Evolutionary conservation across 352 stramenopile species (phyloP), one percentile per base, ranked within the genome.

Genomic region (Phytophthora syringae): DNA sequence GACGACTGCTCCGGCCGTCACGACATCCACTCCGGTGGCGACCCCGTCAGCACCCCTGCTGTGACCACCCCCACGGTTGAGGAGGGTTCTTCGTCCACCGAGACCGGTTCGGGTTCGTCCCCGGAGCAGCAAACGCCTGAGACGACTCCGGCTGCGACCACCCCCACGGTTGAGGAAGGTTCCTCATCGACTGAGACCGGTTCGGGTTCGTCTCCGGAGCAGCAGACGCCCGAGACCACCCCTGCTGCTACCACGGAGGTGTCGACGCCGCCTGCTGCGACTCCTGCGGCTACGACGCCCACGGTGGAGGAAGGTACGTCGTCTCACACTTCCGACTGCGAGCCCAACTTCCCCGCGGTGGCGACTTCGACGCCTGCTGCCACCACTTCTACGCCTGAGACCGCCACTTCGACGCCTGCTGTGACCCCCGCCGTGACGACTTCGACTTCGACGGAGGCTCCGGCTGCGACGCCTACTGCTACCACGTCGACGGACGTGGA

Each of bases 271-370:
- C 45, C 59, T 10, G 44, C 57, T 3, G 45, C 64, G 21, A 52
- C 40, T 0, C 44, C 45, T 1, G 18, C 32, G 5, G 44, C 54
- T 25, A 54, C 20, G 9, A 24, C 52, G 27, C n/a, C n/a, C n/a
- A n/a, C n/a, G n/a, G n/a, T n/a, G n/a, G n/a, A n/a, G n/a, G n/a
- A n/a, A n/a, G n/a, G n/a, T n/a, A n/a, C 42, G 5, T 45, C 39
- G 39, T 56, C 44, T 22, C 72, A 78, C 45, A 22, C 34, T 34
- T 60, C 42, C 21, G 69, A 80, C 57, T 80, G 72, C 58, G 62
- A 74, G 39, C 64, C 72, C 12, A 64, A 80, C 47, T 80, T 80
- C 56, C 72, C 69, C 2, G 39, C 43, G 2, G 68, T 77, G 25
- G 52, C 54, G 42, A 72, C 60, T n/a, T 39, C 65, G 13, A 66